Conservation (phyloP, 2,329 filamentous ascomycete species). For the Rhinocladiella mackenziei region DNA sequence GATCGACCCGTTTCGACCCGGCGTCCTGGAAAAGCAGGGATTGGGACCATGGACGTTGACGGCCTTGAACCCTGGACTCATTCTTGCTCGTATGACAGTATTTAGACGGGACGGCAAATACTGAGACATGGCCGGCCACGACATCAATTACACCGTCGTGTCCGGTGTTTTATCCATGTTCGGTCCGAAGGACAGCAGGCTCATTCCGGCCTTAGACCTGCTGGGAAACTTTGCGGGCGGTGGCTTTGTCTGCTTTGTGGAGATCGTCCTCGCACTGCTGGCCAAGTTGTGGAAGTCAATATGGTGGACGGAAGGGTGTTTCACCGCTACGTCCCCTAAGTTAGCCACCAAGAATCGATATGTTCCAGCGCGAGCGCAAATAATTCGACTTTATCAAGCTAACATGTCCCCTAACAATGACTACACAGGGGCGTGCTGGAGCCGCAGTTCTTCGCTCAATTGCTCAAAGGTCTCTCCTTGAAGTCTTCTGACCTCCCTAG, state of each 20-base stretch:
- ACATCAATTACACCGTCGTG: conserved; percentile 93
- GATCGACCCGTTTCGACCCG: conserved; percentile 89
- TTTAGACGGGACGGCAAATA: conserved; percentile 85
- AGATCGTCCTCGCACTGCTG: conserved; percentile 73
- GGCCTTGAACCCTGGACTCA: conserved; percentile 65
- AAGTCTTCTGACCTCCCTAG: conserved; percentile 38
- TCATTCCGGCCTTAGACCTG: conserved; percentile 76
- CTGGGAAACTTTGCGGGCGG: conserved; percentile 89
- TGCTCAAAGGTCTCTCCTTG: conserved; percentile 66
- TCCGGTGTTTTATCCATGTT: conserved; percentile 74
- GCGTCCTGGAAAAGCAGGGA: conserved; percentile 78
- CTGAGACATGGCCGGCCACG: conserved; percentile 82
- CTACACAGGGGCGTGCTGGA: conserved; percentile 71
- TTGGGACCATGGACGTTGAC: conserved; percentile 66
- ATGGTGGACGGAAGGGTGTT: conserved; percentile 89
- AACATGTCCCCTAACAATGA: conserved; percentile 84
- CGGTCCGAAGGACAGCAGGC: conserved; percentile 64
- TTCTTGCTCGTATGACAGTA: conserved; percentile 82
- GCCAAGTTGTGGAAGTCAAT: conserved; percentile 89
- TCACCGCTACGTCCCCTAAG: conserved; percentile 71
- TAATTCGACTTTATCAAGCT: too few species aligned
- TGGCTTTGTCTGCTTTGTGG: conserved; percentile 74
- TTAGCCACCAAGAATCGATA: conserved; percentile 65
- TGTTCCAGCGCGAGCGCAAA: conserved; percentile 78
- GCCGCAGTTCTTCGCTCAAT: conserved; percentile 70